A percentile compares a stretch with the other conserved stretches of the same genome.
Evolutionary conservation across 73 alveolate genomes (phyloP).

Genomic region (Loxodes magnus): DNA sequence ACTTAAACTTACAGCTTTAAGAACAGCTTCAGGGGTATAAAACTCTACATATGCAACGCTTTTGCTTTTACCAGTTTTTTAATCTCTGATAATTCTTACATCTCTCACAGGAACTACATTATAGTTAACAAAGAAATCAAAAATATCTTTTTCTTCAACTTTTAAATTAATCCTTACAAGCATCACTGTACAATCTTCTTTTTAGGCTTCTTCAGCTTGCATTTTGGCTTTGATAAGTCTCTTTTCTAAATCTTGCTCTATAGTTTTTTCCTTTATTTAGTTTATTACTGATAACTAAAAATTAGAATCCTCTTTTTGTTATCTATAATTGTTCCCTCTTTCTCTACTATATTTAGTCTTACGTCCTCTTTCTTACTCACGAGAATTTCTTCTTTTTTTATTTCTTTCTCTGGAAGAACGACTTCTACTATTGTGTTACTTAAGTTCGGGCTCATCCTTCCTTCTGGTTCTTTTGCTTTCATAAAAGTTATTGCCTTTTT

Average conservation of each 20-base stretch:
- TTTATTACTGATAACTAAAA: too few relatives aligned
- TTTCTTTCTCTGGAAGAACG: too few relatives aligned
- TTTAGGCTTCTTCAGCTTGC: conserved; percentile 82
- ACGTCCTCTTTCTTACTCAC: too few relatives aligned
- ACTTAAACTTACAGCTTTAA: conserved; percentile 67
- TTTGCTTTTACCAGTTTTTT: conserved; percentile 81
- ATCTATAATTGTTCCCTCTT: too few relatives aligned
- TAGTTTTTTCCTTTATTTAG: too few relatives aligned
- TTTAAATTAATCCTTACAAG: conserved; percentile 65
- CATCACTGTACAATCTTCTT: conserved; percentile 87
- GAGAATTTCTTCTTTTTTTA: too few relatives aligned
- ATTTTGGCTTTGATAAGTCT: conserved; percentile 35
- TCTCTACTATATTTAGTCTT: too few relatives aligned
- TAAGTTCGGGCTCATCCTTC: too few relatives aligned
- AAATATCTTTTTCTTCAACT: conserved; percentile 85
- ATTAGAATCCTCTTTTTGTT: too few relatives aligned
- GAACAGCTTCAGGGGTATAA: conserved; percentile 84
- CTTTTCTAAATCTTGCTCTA: conserved; percentile 23
- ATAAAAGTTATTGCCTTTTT: too few relatives aligned
- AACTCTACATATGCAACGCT: conserved; percentile 93
- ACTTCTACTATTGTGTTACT: too few relatives aligned
- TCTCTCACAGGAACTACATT: conserved; percentile 83
- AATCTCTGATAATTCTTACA: conserved; percentile 85
- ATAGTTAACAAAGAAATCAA: conserved; percentile 72
- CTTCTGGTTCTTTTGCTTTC: too few relatives aligned